Evolutionary conservation across 768 basidiomycete genomes (phyloP), one percentile per base, ranked within the genome.

Genomic region (Suillus brevipes): DNA sequence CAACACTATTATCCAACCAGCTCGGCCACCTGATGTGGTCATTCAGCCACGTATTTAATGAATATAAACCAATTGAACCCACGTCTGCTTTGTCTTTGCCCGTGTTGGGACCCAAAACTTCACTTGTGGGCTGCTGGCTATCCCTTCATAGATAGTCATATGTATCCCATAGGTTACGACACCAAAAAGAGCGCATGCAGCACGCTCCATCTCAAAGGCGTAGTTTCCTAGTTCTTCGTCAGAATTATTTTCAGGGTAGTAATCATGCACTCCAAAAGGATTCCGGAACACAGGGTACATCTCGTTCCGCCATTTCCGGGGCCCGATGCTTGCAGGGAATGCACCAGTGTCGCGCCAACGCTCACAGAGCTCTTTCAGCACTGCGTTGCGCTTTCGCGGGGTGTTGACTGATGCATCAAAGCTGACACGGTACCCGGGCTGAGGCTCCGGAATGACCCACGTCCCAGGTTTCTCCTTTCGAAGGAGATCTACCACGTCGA

Each of bases 161-260:
- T 99, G 97, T 3, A 97, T 91, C 0, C 97, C 97, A 70, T 92
- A 95, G 0, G 96, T 97, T 60, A 93, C 84, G 8, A 96, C 76
- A 3, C 97, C 95, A 71, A 99, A 98, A 40, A 99, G 78, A 0
- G 90, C 85, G 74, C 92, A 94, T 3, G 94, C 95, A 1, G 92
- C 83, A 47, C 97, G 85, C 76, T 99, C 97, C 84, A 99, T 85
- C 74, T 88, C 85, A 75, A 99, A 97, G 25, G 86, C 92, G 64
- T 84, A 91, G 74, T 94, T 92, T 20, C 81, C 52, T 5, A 10
- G 5, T 34, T 18, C 67, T 18, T 68, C 65, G 43, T 76, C 73
- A 18, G 72, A 75, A 42, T 75, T 75, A 6, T 72, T 76, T 38
- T 71, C 68, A 56, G 49, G 68, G 50, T 63, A 78, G 67, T 62